Evolutionary conservation across 2,329 filamentous ascomycete species (phyloP).

Genomic region (Remersonia thermophila): DNA sequence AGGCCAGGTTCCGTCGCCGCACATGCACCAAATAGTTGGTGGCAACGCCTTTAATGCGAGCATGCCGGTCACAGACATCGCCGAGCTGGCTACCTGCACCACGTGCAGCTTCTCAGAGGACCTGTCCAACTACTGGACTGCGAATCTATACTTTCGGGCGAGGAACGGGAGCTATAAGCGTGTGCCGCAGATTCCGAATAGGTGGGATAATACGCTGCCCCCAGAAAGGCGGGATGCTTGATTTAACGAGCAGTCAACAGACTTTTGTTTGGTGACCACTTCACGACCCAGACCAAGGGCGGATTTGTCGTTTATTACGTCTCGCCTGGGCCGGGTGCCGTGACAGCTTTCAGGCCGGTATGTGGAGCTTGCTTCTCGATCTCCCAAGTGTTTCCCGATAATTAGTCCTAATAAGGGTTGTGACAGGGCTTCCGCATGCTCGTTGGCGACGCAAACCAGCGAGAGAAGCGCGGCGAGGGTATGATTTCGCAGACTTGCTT

Average conservation of each 20-base stretch:
- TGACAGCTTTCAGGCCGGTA: slow-evolving; percentile 31
- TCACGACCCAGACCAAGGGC: slow-evolving; percentile 26
- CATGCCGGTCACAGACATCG: slow-evolving; percentile 25
- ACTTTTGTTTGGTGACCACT: slow-evolving; percentile 26
- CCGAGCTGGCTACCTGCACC: slow-evolving; percentile 27
- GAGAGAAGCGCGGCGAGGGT: too few species aligned
- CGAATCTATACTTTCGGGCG: slow-evolving; percentile 22
- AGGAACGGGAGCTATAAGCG: slow-evolving; percentile 23
- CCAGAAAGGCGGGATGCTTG: too few species aligned
- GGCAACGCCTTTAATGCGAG: slow-evolving; percentile 31
- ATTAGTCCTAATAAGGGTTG: too few species aligned
- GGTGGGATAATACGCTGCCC: too few species aligned
- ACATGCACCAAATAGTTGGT: slow-evolving; percentile 46
- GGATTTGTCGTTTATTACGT: slow-evolving; percentile 34
- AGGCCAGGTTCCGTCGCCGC: slow-evolving; percentile 35
- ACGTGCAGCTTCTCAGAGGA: slow-evolving; percentile 26
- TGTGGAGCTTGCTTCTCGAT: too few species aligned
- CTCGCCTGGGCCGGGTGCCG: slow-evolving; percentile 24
- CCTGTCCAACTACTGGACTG: slow-evolving; percentile 22
- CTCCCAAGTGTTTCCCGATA: too few species aligned
- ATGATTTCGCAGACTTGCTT: slow-evolving; percentile 30
- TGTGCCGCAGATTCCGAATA: slow-evolving; percentile 18
- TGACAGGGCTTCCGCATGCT: slow-evolving; percentile 37
- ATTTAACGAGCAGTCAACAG: too few species aligned
- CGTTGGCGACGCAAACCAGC: slow-evolving; percentile 27